phyloP scores from a whole-genome alignment of 306 rosid species.

The Astragalus membranaceus region DNA sequence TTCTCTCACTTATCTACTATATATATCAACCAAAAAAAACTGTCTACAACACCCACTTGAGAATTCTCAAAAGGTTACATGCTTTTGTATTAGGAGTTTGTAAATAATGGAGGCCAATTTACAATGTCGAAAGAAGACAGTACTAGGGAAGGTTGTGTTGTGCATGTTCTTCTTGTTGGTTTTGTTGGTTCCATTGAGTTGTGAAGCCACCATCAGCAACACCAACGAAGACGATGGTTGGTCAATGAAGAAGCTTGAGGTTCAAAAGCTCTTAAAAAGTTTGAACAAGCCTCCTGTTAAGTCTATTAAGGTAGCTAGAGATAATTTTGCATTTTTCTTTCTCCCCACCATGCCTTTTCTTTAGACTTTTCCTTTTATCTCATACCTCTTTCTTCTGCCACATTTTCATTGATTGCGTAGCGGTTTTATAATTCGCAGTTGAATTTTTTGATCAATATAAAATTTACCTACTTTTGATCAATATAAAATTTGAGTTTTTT shows the following conservation, averaged over 20 bases:
- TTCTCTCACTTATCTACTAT: no score
- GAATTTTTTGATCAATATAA: no score
- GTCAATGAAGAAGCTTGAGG: constrained; percentile 33
- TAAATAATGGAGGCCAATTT: constrained; percentile 23
- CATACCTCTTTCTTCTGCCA: constrained; percentile 13
- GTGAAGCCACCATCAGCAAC: constrained; percentile 5
- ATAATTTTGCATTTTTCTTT: not conserved
- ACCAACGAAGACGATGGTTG: not conserved
- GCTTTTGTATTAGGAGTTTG: constrained; percentile 24
- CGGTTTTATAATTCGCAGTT: not conserved
- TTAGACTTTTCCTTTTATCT: not conserved
- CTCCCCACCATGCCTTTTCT: not conserved
- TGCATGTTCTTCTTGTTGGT: constrained; percentile 14
- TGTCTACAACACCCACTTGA: constrained; percentile 19
- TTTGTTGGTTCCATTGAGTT: constrained; percentile 19
- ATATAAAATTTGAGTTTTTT: no score
- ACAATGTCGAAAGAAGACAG: constrained; percentile 6
- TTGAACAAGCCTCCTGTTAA: constrained; percentile 28
- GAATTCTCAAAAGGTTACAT: constrained; percentile 29
- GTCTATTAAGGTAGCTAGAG: constrained; percentile 37
- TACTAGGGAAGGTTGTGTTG: not conserved
- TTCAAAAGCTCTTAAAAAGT: constrained; percentile 40
- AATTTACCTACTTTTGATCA: no score
- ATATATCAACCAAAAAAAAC: not conserved
- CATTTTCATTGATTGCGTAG: constrained; percentile 18